Evolutionary conservation across 495 filamentous ascomycete species (phyloP).

Genomic region (Aspergillus carlsbadensis): DNA sequence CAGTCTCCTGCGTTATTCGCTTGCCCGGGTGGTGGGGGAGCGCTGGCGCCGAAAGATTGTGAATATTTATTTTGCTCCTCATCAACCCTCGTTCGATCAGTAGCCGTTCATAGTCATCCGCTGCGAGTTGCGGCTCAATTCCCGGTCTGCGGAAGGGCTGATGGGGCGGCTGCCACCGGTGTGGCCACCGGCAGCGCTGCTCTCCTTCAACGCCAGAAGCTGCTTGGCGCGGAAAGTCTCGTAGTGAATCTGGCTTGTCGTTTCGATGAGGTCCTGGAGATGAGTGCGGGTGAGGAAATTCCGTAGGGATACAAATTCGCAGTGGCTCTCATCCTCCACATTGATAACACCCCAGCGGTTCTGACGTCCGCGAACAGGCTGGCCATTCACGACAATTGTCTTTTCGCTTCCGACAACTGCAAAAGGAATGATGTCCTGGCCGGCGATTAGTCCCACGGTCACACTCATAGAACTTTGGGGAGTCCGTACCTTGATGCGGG

Average conservation of each 20-base stretch:
- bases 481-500: conserved; percentile 81
- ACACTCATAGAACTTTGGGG: background rate
- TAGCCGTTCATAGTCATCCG: conserved; percentile 98
- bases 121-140: conserved; percentile 94
- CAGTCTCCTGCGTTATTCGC: conserved; percentile 12
- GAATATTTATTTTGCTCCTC: conserved; percentile 16
- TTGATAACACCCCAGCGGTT: conserved; percentile 99
- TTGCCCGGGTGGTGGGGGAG: background rate
- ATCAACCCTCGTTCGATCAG: conserved; percentile 42
- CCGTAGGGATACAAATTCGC: conserved; percentile 96
- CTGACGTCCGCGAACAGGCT: conserved; percentile 95
- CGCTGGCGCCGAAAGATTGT: conserved; percentile 13
- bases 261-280: conserved; percentile 96
- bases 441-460: conserved; percentile 27
- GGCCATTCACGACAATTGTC: conserved; percentile 94
- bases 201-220: conserved; percentile 95
- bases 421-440: conserved; percentile 92
- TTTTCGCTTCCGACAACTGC: conserved; percentile 98
- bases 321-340: conserved; percentile 98
- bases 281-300: conserved; percentile 98
- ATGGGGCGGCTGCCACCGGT: conserved; percentile 74
- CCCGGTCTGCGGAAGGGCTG: conserved; percentile 87
- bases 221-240: conserved; percentile 99
- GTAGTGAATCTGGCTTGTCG: conserved; percentile 99
- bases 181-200: conserved; percentile 78